Evolutionary conservation across 306 rosid species (phyloP).

Genomic region (Hippophae rhamnoides): DNA sequence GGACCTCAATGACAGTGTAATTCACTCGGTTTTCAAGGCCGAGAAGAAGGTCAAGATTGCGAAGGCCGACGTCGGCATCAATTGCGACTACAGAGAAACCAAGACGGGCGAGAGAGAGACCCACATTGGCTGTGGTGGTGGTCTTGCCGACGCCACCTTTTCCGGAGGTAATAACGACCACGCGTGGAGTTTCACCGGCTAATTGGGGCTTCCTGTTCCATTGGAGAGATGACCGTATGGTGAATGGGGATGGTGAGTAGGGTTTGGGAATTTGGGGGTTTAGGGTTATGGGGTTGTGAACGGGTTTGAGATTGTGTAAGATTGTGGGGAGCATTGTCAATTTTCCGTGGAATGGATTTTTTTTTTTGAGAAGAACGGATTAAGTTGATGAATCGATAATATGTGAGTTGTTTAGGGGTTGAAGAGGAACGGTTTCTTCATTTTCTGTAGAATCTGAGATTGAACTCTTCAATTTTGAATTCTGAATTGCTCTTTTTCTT

Average conservation of each 20-base stretch:
- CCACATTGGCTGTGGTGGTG: slow-evolving; percentile 88
- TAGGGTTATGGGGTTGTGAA: slow-evolving; percentile 26
- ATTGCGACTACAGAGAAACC: slow-evolving; percentile 96
- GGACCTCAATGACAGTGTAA: slow-evolving; percentile 84
- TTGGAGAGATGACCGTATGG: slow-evolving; percentile 50
- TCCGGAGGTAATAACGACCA: slow-evolving; percentile 83
- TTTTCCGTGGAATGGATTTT: not conserved
- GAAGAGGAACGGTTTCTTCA: not conserved
- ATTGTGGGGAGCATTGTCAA: slow-evolving; percentile 40
- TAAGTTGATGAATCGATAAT: not conserved
- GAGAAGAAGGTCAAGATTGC: slow-evolving; percentile 91
- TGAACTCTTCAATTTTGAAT: no score
- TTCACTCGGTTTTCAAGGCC: slow-evolving; percentile 97
- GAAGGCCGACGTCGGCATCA: slow-evolving; percentile 92
- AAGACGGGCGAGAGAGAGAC: slow-evolving; percentile 85
- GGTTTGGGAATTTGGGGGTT: slow-evolving; percentile 16
- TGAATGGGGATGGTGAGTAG: not conserved
- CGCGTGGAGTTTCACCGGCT: slow-evolving; percentile 86
- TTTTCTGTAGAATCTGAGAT: not conserved
- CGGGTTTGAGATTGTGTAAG: slow-evolving; percentile 9
- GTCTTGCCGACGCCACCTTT: slow-evolving; percentile 95
- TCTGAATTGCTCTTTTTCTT: no score
- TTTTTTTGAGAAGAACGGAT: not conserved
- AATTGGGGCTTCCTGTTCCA: slow-evolving; percentile 87
- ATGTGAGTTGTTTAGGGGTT: not conserved